Evolutionary conservation across 1,284 basidiomycete species (phyloP).

Genomic region (Earliella scabrosa): DNA sequence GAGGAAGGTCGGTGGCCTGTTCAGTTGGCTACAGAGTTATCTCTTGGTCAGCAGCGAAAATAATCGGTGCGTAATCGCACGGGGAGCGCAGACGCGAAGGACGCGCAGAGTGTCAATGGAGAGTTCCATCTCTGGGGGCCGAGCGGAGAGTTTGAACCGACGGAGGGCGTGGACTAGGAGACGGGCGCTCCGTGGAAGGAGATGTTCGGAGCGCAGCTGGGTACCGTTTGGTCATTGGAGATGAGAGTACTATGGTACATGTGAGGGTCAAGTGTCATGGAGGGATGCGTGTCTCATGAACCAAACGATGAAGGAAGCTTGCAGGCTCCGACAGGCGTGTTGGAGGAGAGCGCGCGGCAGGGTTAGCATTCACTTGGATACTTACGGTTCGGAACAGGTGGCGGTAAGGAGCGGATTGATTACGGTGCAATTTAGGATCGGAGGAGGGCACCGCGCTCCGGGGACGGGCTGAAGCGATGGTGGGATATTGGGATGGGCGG

Average conservation of each 20-base stretch:
- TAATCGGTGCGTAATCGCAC: background rate
- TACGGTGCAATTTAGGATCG: background rate
- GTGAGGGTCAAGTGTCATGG: too few relatives aligned
- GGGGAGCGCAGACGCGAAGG: background rate
- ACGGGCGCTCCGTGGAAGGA: background rate
- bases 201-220: background rate
- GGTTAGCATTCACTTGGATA: too few relatives aligned
- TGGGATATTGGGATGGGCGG: too few relatives aligned
- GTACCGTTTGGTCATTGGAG: too few relatives aligned
- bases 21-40: background rate
- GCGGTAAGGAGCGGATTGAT: background rate
- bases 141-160: background rate
- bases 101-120: background rate
- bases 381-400: background rate
- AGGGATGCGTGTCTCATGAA: too few relatives aligned
- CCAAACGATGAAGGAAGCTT: too few relatives aligned
- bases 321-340: too few relatives aligned
- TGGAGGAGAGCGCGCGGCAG: too few relatives aligned
- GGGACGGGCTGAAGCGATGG: background rate
- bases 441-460: background rate
- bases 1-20: background rate
- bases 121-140: too few relatives aligned
- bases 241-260: too few relatives aligned
- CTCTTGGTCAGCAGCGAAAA: background rate
- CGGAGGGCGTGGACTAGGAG: background rate